These are phyloP conservation scores for Colletotrichum navitas DNA, from an alignment of 2,329 filamentous ascomycete genomes.

Conservation along the genomic window DNA sequence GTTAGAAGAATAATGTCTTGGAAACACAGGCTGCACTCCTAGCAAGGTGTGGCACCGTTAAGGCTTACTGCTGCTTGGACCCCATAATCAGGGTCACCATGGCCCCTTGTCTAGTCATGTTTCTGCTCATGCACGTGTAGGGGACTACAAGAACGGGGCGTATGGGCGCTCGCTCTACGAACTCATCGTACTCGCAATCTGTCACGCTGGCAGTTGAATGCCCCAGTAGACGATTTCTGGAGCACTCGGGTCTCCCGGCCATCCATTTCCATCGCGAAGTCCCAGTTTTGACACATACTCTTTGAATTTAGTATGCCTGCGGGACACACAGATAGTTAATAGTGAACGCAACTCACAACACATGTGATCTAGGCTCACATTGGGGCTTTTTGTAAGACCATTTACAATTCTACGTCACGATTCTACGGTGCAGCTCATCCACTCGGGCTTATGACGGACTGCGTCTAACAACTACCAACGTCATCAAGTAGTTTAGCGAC, in stretches of 20 bases:
- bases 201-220: neutral
- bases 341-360: neutral
- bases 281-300: neutral
- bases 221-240: neutral
- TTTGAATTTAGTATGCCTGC: neutral
- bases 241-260: neutral
- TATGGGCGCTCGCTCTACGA: neutral
- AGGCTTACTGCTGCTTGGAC: no score
- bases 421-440: neutral
- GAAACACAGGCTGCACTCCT: no score
- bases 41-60: no score
- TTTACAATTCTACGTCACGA: neutral
- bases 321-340: no score
- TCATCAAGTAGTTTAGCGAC: neutral
- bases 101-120: neutral
- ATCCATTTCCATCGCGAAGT: neutral
- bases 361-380: neutral
- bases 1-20: no score
- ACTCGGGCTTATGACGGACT: neutral
- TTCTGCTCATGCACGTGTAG: neutral
- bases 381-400: neutral
- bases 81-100: no score
- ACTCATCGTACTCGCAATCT: neutral
- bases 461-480: neutral
- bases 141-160: neutral